Evolutionary conservation across 2,329 filamentous ascomycete species (phyloP).

Genomic region (Epichloe typhina): DNA sequence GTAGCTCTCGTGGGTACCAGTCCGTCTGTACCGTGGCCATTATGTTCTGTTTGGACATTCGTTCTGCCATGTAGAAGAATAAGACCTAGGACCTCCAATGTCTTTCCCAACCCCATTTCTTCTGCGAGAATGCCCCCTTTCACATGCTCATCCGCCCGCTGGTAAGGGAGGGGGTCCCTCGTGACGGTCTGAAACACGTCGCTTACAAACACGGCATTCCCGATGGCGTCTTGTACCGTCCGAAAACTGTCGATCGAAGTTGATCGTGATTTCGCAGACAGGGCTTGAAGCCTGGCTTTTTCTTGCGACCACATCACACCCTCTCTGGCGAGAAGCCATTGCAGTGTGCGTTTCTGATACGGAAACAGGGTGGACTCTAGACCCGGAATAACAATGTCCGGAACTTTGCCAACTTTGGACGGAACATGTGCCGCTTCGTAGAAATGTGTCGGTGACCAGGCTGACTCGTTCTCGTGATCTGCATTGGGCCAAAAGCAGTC

Average conservation of each 20-base stretch:
- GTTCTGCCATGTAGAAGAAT: slow-evolving; percentile 44
- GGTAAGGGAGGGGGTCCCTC: slow-evolving; percentile 32
- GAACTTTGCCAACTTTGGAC: slow-evolving; percentile 25
- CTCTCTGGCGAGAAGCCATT: slow-evolving; percentile 59
- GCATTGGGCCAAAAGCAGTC: slow-evolving; percentile 20
- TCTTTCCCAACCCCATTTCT: slow-evolving; percentile 77
- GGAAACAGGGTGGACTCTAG: slow-evolving; percentile 47
- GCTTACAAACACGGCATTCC: slow-evolving; percentile 40
- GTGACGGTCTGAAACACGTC: slow-evolving; percentile 48
- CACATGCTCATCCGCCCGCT: slow-evolving; percentile 25
- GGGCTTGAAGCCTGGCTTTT: slow-evolving; percentile 9
- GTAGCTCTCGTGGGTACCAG: slow-evolving; percentile 42
- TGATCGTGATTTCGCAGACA: slow-evolving; percentile 2
- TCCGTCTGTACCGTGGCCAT: slow-evolving; percentile 24
- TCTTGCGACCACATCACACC: slow-evolving; percentile 35
- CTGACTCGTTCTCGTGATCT: slow-evolving; percentile 5
- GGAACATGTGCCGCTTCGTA: slow-evolving; percentile 58
- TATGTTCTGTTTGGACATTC: neutral
- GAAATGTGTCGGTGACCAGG: slow-evolving; percentile 42
- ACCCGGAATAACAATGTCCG: slow-evolving; percentile 27
- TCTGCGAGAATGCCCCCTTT: slow-evolving; percentile 59
- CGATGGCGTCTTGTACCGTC: slow-evolving; percentile 19
- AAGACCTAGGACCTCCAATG: slow-evolving; percentile 59
- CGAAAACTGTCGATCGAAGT: slow-evolving; percentile 17
- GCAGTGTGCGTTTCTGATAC: slow-evolving; percentile 57